Percentiles rank a stretch among this genome's conserved stretches.
These are phyloP conservation scores for Epichloe typhina DNA, from an alignment of 2,329 filamentous ascomycete genomes.

Conservation along the genomic window DNA sequence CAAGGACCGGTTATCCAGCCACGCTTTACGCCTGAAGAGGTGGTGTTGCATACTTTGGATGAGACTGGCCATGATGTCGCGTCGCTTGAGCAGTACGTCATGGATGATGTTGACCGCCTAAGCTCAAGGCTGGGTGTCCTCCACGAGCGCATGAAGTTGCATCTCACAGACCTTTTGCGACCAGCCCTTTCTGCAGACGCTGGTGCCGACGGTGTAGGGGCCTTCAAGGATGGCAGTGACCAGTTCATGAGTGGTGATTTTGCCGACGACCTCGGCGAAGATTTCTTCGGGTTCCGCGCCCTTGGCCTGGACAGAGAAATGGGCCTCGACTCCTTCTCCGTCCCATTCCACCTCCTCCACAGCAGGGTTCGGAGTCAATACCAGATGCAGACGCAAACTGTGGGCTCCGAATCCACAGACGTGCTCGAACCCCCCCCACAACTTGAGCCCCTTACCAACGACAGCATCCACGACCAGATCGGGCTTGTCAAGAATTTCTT, in stretches of 20 bases:
- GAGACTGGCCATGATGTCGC: slow-evolving; percentile 77
- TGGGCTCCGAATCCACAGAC: slow-evolving; percentile 42
- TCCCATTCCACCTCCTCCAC: slow-evolving; percentile 87
- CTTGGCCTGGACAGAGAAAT: slow-evolving; percentile 86
- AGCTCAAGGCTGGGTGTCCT: slow-evolving; percentile 66
- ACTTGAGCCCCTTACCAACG: slow-evolving; percentile 64
- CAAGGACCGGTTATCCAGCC: slow-evolving; percentile 38
- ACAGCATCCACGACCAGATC: slow-evolving; percentile 68
- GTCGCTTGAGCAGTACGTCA: slow-evolving; percentile 71
- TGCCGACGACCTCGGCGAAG: slow-evolving; percentile 92
- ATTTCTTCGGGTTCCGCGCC: slow-evolving; percentile 97
- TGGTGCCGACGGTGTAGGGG: slow-evolving; percentile 70
- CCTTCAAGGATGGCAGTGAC: slow-evolving; percentile 93
- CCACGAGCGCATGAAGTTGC: slow-evolving; percentile 87
- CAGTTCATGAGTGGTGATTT: slow-evolving; percentile 96
- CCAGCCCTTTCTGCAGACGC: slow-evolving; percentile 67
- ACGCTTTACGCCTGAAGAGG: slow-evolving; percentile 71
- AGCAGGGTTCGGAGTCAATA: slow-evolving; percentile 78
- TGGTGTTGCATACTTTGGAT: slow-evolving; percentile 71
- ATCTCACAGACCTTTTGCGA: slow-evolving; percentile 91
- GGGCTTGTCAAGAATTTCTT: slow-evolving; percentile 88
- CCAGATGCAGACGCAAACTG: slow-evolving; percentile 58
- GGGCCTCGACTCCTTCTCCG: slow-evolving; percentile 73
- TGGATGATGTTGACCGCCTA: slow-evolving; percentile 84
- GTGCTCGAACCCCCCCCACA: slow-evolving; percentile 59